phyloP scores from a whole-genome alignment of 768 basidiomycete species.

The Bullera alba region DNA sequence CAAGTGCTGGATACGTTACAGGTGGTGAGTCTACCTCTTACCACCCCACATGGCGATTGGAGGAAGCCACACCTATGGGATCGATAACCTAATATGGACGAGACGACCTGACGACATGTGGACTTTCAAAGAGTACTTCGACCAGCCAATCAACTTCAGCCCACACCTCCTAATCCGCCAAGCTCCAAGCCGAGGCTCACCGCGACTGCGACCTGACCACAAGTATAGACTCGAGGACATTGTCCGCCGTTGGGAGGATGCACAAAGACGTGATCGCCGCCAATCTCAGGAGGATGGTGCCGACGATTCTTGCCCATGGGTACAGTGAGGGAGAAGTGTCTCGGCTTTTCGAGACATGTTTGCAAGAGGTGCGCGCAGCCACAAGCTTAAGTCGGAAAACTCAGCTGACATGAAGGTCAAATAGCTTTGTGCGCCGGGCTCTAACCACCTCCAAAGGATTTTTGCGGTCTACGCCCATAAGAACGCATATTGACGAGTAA shows the following conservation, averaged over 20 bases:
- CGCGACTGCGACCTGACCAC: too few relatives aligned
- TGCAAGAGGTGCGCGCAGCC: slow-evolving; percentile 33
- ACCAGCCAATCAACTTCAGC: too few relatives aligned
- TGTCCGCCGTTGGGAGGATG: slow-evolving; percentile 14
- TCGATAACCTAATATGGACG: too few relatives aligned
- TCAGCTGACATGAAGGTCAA: background rate
- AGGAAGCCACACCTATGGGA: too few relatives aligned
- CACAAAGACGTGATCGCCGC: slow-evolving; percentile 14
- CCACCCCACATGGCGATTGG: background rate
- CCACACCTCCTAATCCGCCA: too few relatives aligned
- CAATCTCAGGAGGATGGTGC: slow-evolving; percentile 11
- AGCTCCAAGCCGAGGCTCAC: too few relatives aligned
- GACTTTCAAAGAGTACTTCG: too few relatives aligned
- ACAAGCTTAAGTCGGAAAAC: background rate
- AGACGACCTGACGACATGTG: too few relatives aligned
- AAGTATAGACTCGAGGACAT: slow-evolving; percentile 4
- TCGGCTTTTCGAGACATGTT: slow-evolving; percentile 5
- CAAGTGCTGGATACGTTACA: slow-evolving; percentile 4
- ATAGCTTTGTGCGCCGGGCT: slow-evolving; percentile 14
- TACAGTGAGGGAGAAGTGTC: slow-evolving; percentile 13
- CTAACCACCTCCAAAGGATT: slow-evolving; percentile 29
- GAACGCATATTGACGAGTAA: background rate
- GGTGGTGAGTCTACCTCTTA: slow-evolving; percentile 8
- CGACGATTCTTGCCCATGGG: slow-evolving; percentile 11
- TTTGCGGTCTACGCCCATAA: slow-evolving; percentile 37